Base-by-base conservation (phyloP, 129 eudicot species). In the Glebionis coronaria region DNA sequence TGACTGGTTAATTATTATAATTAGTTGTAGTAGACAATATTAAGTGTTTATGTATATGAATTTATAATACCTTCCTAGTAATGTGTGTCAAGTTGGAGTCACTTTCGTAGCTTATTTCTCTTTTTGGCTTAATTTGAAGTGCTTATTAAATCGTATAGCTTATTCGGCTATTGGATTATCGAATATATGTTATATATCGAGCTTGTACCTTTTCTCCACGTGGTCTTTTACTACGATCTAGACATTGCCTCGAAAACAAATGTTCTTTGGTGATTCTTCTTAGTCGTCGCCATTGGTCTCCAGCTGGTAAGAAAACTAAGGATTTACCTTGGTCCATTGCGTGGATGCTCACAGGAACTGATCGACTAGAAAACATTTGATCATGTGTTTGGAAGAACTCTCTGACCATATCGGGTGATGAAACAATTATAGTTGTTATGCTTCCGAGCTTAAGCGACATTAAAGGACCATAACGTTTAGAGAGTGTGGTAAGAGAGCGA, bases 361-460 rank as follows among this genome's bases (percentile, higher is more conserved):
- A 12, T 29, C 88, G 50, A 55, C 53, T 27, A 25, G 84, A 72
- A 47, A 63, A 75, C 25, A 69, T 35, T 9, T 23, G 21, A 63
- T 84, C 85, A 46, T 80, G 75, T 44, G 59, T 80, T n/a, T 65
- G 73, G 8, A 84, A 44, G n/a, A 74, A 70, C 52, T 64, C 76
- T 68, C 63, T 71, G n/a, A 79, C 86, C 3, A 66, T 16, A 40
- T 71, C 74, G 1, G 42, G 42, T 35, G 42, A 35, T 6, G 42
- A 35, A 35, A 35, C 42, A 7, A 35, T 10, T 35, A 35, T 35
- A 7, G 42, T 35, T 35, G 42, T 35, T 35, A 7, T 7, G 42
- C 42, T 35, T 35, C 42, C 42, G 9, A 35, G 42, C 10, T 35
- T 35, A 35, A 35, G 42, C 7, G 42, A 35, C 42, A 35, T 35